Percentiles rank a stretch among this genome's conserved stretches.
Conservation (phyloP, 192 early-diverging fungal genomes). For the Coemansia interrupta region DNA sequence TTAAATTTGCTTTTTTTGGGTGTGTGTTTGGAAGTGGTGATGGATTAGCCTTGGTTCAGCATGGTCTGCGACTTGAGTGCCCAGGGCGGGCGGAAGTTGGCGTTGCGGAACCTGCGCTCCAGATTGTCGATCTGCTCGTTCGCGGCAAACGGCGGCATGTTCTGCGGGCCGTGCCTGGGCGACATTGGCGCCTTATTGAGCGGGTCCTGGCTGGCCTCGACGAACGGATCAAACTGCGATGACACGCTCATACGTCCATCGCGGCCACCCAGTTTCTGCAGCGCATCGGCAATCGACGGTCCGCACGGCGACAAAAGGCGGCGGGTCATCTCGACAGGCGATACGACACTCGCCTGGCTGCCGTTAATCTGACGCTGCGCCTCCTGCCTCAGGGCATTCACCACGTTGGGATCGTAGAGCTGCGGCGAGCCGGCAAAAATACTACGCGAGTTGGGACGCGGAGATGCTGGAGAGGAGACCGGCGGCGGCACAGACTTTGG, state of each 20-base stretch:
- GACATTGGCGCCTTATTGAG: conserved; percentile 19
- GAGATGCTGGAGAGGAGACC: not conserved
- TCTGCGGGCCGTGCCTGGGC: conserved; percentile 5
- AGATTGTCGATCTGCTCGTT: conserved; percentile 45
- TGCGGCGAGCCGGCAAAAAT: conserved; percentile 47
- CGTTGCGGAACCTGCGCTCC: conserved; percentile 50
- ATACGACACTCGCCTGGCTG: conserved; percentile 30
- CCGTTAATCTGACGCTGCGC: conserved; percentile 51
- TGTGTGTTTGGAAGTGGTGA: no score
- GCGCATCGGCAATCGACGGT: conserved; percentile 46
- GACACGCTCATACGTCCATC: conserved; percentile 39
- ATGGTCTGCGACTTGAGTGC: conserved; percentile 44
- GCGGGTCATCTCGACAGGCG: conserved; percentile 3
- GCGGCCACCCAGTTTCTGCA: conserved; percentile 22
- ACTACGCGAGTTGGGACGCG: conserved; percentile 32
- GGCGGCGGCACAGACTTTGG: conserved; percentile 15
- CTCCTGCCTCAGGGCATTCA: conserved; percentile 48
- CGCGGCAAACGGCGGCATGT: conserved; percentile 18
- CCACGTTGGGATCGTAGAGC: conserved; percentile 48
- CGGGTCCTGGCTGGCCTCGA: conserved; percentile 36
- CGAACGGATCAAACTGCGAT: conserved; percentile 50
- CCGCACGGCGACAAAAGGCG: conserved; percentile 47
- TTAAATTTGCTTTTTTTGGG: no score
- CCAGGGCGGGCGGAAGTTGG: conserved; percentile 53
- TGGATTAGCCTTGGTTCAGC: conserved; percentile 5